A percentile compares a stretch with the other conserved stretches of the same genome.
Conservation (phyloP, 1,284 basidiomycete genomes). For the Singerocomus inundabilis region DNA sequence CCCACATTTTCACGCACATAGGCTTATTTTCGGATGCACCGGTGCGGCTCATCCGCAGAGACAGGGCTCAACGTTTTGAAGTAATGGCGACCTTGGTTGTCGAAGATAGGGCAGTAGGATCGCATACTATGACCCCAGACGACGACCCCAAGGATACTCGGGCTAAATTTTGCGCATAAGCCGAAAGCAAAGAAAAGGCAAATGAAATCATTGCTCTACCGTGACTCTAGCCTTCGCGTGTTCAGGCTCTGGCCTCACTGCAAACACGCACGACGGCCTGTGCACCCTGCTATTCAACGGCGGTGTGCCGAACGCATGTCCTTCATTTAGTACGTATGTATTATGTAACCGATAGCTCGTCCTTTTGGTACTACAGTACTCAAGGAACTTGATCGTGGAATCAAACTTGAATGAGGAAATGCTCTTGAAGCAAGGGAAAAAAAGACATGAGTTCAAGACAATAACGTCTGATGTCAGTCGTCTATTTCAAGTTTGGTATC, state of each 20-base stretch:
- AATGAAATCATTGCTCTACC: not conserved
- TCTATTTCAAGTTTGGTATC: too few species aligned
- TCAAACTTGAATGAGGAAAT: too few species aligned
- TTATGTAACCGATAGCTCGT: not conserved
- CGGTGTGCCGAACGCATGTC: constrained; percentile 7
- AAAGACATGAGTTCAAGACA: too few species aligned
- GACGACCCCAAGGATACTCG: constrained; percentile 4
- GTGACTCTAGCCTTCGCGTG: not conserved
- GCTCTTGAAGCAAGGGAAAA: too few species aligned
- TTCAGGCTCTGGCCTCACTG: constrained; percentile 11
- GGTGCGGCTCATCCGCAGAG: constrained; percentile 3
- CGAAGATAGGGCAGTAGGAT: not conserved
- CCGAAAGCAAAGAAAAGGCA: not conserved
- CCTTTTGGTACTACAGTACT: too few species aligned
- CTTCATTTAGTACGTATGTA: constrained; percentile 10
- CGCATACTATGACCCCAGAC: not conserved
- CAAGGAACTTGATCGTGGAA: too few species aligned
- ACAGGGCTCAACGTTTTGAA: not conserved
- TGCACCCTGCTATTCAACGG: not conserved
- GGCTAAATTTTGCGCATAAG: constrained; percentile 1
- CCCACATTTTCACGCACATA: constrained; percentile 4
- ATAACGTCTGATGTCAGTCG: too few species aligned
- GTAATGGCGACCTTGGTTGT: not conserved
- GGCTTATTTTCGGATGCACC: not conserved
- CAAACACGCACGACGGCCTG: constrained; percentile 17